Percentiles rank a stretch among this genome's conserved stretches.
Evolutionary conservation across 345 rosid genomes (phyloP).

Genomic region (Euphorbia pulcherrima): DNA sequence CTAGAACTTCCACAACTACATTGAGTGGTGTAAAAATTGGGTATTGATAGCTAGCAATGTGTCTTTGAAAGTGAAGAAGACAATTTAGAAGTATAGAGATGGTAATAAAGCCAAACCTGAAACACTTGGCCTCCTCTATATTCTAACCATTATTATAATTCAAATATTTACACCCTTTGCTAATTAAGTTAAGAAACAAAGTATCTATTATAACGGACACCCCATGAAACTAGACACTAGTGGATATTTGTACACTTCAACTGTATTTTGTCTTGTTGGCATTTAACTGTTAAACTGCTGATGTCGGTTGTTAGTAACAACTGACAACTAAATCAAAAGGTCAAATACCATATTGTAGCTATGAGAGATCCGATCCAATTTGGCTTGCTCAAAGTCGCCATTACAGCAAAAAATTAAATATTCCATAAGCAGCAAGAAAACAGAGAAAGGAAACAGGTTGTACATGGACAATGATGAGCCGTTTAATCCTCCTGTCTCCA

Average conservation of each 20-base stretch:
- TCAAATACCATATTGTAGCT: neutral
- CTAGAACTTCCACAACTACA: no score
- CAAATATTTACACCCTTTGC: neutral
- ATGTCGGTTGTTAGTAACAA: no score
- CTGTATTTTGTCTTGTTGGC: no score
- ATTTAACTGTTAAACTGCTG: no score
- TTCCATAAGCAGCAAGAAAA: neutral
- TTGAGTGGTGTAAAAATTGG: no score
- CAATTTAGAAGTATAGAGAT: neutral
- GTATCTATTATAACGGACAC: no score
- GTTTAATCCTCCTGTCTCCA: neutral
- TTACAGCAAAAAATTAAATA: neutral
- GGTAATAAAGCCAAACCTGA: conserved; percentile 2
- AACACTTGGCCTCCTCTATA: neutral
- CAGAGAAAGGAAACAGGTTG: neutral
- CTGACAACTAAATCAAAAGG: neutral
- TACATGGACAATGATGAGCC: neutral
- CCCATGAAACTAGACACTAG: no score
- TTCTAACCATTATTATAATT: neutral
- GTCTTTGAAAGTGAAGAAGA: neutral
- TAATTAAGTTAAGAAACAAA: no score
- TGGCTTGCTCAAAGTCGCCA: neutral
- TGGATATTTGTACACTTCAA: no score
- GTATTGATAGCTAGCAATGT: no score
- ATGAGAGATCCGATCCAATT: neutral